Evolutionary conservation across 176 grass and related monocot species (phyloP), one percentile per base, ranked within the genome.

Genomic region (Ensete ventricosum): DNA sequence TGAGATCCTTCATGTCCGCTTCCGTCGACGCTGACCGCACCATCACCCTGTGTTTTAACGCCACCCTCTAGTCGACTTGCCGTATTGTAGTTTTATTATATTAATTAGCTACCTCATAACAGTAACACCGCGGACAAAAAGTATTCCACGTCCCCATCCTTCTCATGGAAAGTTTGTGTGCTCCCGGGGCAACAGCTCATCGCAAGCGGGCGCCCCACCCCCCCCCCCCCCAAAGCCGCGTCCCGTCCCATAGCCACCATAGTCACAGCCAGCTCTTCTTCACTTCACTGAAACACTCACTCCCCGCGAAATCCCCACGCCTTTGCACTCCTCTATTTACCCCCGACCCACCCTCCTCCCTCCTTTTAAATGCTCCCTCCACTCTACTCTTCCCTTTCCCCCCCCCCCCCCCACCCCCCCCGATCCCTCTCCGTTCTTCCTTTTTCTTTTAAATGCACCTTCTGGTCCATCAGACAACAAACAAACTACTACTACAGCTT

Each of bases 181-280:
- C 34, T 43, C 4, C 34, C 0, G 10, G 43, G 77, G 80, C 65
- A 75, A 75, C 89, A 91, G 89, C 89, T 91, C 80, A 91, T 27
- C 78, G 89, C 89, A 65, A 85, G 85, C 79, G 78, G 71, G 55
- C 71, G 25, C 66, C 63, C n/a, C n/a, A n/a, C n/a, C n/a, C n/a
- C n/a, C n/a, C n/a, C n/a, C n/a, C n/a, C n/a, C n/a, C 59, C 78
- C 81, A 84, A 83, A 85, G 87, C 54, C 92, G 86, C 80, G 88
- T 91, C 73, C 76, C 83, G 16, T 49, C 53, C 48, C 14, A 24
- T 73, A 9, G 8, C 71, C 54, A 3, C 54, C 54, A 11, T 2
- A 5, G 14, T 11, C 54, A 17, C 54, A 57, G 54, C 54, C 54
- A 57, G 54, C 54, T 55, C 24, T 6, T 43, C 34, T 43, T 57